A percentile compares a stretch with the other conserved stretches of the same genome.
phyloP scores from a whole-genome alignment of 352 stramenopile species.

The Chrysophaeum taylorii region DNA sequence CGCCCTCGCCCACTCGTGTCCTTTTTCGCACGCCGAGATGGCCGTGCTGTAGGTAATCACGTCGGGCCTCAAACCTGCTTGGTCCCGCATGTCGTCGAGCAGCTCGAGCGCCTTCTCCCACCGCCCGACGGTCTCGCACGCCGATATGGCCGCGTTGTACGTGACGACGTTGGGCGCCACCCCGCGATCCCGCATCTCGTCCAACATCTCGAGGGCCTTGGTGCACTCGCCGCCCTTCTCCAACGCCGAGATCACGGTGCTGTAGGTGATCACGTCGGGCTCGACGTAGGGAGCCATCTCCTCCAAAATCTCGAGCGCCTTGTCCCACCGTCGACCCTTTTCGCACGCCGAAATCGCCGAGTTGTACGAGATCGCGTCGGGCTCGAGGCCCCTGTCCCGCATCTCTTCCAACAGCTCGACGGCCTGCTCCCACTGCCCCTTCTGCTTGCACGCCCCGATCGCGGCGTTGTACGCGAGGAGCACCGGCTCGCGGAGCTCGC shows the following conservation, averaged over 20 bases:
- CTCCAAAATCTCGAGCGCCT: background rate
- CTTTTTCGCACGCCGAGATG: too few relatives aligned
- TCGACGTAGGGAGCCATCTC: conserved; percentile 4
- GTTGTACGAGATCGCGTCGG: conserved; percentile 47
- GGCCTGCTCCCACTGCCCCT: conserved; percentile 32
- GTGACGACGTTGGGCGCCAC: conserved; percentile 42
- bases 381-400: conserved; percentile 36
- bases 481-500: background rate
- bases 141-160: too few relatives aligned
- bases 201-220: conserved; percentile 38
- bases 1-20: too few relatives aligned
- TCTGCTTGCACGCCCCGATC: conserved; percentile 39
- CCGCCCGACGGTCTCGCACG: too few relatives aligned
- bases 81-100: too few relatives aligned
- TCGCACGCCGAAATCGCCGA: too few relatives aligned
- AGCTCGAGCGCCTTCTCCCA: too few relatives aligned
- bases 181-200: conserved; percentile 43
- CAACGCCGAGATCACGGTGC: too few relatives aligned
- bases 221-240: conserved; percentile 39
- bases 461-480: background rate
- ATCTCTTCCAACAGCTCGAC: conserved; percentile 40
- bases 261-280: too few relatives aligned
- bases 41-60: too few relatives aligned
- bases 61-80: too few relatives aligned
- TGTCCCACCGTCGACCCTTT: conserved; percentile 37